These are phyloP conservation scores for Epithele typhae DNA, from an alignment of 768 basidiomycete genomes.

Conservation along the genomic window DNA sequence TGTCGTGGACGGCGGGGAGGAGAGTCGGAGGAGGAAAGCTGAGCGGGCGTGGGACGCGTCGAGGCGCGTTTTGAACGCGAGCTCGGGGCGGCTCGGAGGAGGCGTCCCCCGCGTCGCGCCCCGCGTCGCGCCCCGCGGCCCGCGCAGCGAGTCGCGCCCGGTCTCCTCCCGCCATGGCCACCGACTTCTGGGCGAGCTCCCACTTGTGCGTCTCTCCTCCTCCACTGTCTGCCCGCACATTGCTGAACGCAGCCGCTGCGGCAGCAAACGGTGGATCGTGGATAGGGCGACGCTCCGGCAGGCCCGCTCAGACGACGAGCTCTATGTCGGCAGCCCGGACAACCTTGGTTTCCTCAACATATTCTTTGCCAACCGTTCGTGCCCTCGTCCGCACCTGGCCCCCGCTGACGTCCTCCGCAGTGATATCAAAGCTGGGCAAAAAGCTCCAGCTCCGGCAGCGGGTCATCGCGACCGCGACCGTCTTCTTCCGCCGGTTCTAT, in stretches of 20 bases:
- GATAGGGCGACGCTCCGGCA: constrained; percentile 70
- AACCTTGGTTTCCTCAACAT: constrained; percentile 77
- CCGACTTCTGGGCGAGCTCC: constrained; percentile 89
- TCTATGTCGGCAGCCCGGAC: constrained; percentile 76
- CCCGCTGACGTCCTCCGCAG: constrained; percentile 32
- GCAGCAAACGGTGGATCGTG: constrained; percentile 88
- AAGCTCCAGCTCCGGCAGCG: constrained; percentile 81
- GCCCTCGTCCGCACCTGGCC: constrained; percentile 1
- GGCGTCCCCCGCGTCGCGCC: not conserved
- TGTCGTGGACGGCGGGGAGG: constrained; percentile 8
- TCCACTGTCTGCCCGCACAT: constrained; percentile 10
- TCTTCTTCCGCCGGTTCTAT: constrained; percentile 97
- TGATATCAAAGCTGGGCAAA: constrained; percentile 84
- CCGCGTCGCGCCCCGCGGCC: not conserved
- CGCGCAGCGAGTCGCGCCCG: no score
- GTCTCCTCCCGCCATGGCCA: constrained; percentile 60
- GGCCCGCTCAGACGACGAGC: constrained; percentile 74
- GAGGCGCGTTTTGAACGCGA: constrained; percentile 14
- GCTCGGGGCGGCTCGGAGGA: constrained; percentile 16
- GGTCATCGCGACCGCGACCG: constrained; percentile 89
- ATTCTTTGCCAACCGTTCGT: constrained; percentile 80
- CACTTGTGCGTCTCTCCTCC: constrained; percentile 59
- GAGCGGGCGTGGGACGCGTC: constrained; percentile 8
- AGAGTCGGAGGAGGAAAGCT: constrained; percentile 4
- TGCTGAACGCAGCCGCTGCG: constrained; percentile 15